phyloP scores from a whole-genome alignment of 2,329 filamentous ascomycete genomes.

The Cladosporium colombiae region DNA sequence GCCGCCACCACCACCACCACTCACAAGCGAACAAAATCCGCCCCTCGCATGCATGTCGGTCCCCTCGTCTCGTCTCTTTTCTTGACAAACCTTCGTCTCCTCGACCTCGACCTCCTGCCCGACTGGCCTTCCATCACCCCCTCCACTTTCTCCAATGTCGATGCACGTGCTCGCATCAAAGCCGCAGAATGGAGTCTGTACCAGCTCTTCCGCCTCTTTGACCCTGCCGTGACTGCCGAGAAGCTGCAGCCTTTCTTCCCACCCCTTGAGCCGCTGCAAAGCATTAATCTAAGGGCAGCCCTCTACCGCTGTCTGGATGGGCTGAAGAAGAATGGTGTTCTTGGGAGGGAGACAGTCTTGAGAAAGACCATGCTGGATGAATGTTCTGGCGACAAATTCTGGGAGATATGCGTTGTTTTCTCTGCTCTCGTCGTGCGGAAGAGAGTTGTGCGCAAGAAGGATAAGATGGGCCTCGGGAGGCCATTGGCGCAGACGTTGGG shows the following conservation, averaged over 20 bases:
- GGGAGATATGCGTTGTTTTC: slow-evolving; percentile 81
- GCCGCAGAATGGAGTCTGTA: slow-evolving; percentile 90
- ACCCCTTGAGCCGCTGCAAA: slow-evolving; percentile 85
- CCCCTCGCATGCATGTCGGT: slow-evolving; percentile 1
- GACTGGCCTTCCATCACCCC: slow-evolving; percentile 80
- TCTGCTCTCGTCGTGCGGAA: slow-evolving; percentile 81
- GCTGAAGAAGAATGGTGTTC: slow-evolving; percentile 80
- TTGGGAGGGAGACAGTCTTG: slow-evolving; percentile 77
- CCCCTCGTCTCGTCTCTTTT: slow-evolving; percentile 61
- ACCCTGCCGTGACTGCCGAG: slow-evolving; percentile 71
- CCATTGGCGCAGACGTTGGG: slow-evolving; percentile 55
- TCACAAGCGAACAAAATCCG: slow-evolving; percentile 14
- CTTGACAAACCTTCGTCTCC: slow-evolving; percentile 77
- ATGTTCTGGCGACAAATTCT: slow-evolving; percentile 86
- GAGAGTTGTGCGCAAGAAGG: slow-evolving; percentile 50
- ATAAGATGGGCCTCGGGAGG: slow-evolving; percentile 30
- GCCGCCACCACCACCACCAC: neutral
- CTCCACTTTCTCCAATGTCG: slow-evolving; percentile 66
- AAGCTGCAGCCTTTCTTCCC: slow-evolving; percentile 91
- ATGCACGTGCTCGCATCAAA: slow-evolving; percentile 75
- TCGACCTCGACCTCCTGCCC: slow-evolving; percentile 72
- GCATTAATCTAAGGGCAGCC: slow-evolving; percentile 82
- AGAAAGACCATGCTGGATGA: slow-evolving; percentile 97
- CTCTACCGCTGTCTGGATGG: slow-evolving; percentile 79
- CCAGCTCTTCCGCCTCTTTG: slow-evolving; percentile 81